Evolutionary conservation across 2,329 filamentous ascomycete genomes (phyloP), one percentile per base, ranked within the genome.

Genomic region (Colletotrichum eleusines): DNA sequence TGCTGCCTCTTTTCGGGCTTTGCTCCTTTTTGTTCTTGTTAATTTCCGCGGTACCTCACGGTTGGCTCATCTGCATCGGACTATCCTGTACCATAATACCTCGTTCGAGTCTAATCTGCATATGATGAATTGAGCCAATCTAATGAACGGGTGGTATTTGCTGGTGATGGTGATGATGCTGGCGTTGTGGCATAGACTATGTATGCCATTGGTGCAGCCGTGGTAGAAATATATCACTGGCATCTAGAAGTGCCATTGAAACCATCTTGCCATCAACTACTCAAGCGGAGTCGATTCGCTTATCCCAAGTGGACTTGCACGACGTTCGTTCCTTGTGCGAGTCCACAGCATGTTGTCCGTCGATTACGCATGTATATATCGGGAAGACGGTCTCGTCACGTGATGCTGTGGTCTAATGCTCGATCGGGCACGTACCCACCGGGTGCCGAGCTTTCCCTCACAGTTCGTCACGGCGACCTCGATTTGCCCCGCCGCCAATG

Each of bases 401-500:
- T 62, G 59, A 62, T 2, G 1, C 2, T 3, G 5, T 31, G 26
- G 7, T 18, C 23, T 14, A 16, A 18, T 16, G 33, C 31, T n/a
- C 11, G 23, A 3, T 9, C 20, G 1, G 40, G 65, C 50, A 70
- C 66, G 69, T 72, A 55, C 40, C 54, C 26, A n/a, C 53, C n/a
- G 28, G 60, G 48, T 69, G 42, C 69, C 65, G 65, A 71, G 69
- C 65, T 71, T 60, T 58, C 58, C 58, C 67, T 60, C 54, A 59
- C 35, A 59, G 64, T 77, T 74, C 75, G 74, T 79, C 76, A 78
- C 77, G 73, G 64, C 69, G 42, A 62, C 51, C 61, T 63, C 40
- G 64, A 79, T 77, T 78, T 78, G 79, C 79, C 79, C 51, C 51
- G 20, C 79, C 79, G 77, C 78, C 73, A 75, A 76, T 79, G 78